These are phyloP conservation scores for Colletotrichum paranaense DNA, from an alignment of 2,329 filamentous ascomycete species.

Conservation along the genomic window DNA sequence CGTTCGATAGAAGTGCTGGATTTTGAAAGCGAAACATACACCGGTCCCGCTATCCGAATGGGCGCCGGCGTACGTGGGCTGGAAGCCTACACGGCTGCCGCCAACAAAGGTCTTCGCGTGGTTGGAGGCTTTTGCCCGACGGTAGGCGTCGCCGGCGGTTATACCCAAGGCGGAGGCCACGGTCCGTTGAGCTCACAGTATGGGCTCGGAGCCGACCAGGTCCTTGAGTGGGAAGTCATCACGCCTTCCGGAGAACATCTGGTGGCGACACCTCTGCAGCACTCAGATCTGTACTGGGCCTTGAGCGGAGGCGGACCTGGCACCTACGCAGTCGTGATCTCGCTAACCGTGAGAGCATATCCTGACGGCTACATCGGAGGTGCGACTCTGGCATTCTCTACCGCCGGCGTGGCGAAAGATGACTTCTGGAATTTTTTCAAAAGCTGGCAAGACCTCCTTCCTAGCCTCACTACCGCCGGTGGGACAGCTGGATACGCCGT, in stretches of 20 bases:
- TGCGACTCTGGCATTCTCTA: neutral
- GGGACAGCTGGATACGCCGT: no score
- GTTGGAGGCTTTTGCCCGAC: slow-evolving; percentile 60
- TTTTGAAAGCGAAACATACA: slow-evolving; percentile 49
- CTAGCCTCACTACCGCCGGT: no score
- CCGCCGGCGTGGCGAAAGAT: no score
- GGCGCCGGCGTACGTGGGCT: slow-evolving; percentile 62
- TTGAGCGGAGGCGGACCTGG: slow-evolving; percentile 62
- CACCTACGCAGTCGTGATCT: slow-evolving; percentile 61
- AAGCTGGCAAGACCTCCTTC: no score
- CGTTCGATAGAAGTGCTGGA: neutral
- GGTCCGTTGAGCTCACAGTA: slow-evolving; percentile 54
- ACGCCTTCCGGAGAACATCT: slow-evolving; percentile 54
- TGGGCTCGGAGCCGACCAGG: slow-evolving; percentile 64
- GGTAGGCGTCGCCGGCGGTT: slow-evolving; percentile 66
- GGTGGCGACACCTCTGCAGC: slow-evolving; percentile 51
- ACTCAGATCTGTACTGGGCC: slow-evolving; percentile 67
- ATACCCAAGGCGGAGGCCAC: slow-evolving; percentile 66
- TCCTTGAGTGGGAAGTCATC: slow-evolving; percentile 60
- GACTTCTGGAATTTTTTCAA: no score
- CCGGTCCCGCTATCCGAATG: slow-evolving; percentile 63
- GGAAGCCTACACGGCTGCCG: slow-evolving; percentile 55
- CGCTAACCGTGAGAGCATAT: neutral
- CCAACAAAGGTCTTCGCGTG: slow-evolving; percentile 51
- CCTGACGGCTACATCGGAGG: neutral